phyloP scores from a whole-genome alignment of 768 basidiomycete genomes.

The Rhodotorula paludigena region DNA sequence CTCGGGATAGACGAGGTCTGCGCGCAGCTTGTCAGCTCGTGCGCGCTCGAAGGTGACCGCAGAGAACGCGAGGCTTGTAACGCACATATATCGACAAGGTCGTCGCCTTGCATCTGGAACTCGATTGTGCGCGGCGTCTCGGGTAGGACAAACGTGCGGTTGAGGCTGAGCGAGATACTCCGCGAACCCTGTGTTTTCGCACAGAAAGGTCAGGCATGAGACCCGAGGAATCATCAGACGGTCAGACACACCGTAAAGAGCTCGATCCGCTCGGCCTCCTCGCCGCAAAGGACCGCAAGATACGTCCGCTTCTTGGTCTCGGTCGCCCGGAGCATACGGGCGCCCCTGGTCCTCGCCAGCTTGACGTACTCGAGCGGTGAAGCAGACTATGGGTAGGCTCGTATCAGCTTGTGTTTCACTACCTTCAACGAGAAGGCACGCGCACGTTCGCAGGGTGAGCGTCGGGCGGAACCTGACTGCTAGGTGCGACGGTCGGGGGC shows the following conservation, averaged over 20 bases:
- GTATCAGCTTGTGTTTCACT: no score
- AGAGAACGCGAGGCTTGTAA: conserved; percentile 35
- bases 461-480: conserved; percentile 16
- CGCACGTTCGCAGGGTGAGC: neutral
- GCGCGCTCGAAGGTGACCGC: no score
- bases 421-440: no score
- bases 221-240: conserved; percentile 47
- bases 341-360: conserved; percentile 81
- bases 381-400: no score
- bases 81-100: conserved; percentile 77
- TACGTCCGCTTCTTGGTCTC: conserved; percentile 92
- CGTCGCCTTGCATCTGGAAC: conserved; percentile 83
- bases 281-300: conserved; percentile 85
- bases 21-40: no score
- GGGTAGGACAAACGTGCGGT: conserved; percentile 86
- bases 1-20: conserved; percentile 68
- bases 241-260: conserved; percentile 84
- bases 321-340: conserved; percentile 74
- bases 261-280: conserved; percentile 87
- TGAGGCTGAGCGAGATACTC: conserved; percentile 73
- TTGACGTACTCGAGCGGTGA: conserved; percentile 89
- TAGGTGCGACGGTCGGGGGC: neutral
- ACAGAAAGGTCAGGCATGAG: neutral
- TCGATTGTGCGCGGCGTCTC: conserved; percentile 84
- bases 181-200: conserved; percentile 34